Evolutionary conservation across 2,329 filamentous ascomycete species (phyloP).

Genomic region (Thelonectria blattea): DNA sequence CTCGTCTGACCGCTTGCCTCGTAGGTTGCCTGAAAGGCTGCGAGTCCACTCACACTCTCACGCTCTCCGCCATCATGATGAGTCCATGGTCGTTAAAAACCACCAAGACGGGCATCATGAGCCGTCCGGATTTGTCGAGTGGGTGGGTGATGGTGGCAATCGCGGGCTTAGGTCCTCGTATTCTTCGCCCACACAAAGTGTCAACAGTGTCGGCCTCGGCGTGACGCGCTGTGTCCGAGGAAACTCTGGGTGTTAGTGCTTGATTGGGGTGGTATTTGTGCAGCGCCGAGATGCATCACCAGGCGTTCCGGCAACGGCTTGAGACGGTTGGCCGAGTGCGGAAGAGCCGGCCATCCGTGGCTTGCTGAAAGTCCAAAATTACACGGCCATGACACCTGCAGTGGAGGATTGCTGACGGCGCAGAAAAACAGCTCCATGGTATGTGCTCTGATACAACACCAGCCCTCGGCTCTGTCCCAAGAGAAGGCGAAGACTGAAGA

Average conservation of each 20-base stretch:
- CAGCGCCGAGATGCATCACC: not conserved
- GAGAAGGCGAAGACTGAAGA: not conserved
- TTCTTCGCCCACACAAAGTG: conserved; percentile 6
- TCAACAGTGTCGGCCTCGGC: not conserved
- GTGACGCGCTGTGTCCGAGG: conserved; percentile 9
- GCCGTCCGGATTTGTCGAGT: not conserved
- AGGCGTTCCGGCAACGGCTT: not conserved
- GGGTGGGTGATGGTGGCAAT: not conserved
- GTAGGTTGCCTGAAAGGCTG: not conserved
- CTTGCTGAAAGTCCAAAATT: not conserved
- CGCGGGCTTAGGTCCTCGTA: conserved; percentile 12
- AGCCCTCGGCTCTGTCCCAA: not conserved
- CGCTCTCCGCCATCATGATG: not conserved
- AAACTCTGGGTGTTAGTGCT: not conserved
- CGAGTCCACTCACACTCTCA: conserved; percentile 15
- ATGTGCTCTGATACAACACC: not conserved
- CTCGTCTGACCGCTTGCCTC: conserved; percentile 7
- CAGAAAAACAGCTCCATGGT: not conserved
- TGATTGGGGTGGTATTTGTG: conserved; percentile 4
- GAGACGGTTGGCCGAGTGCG: not conserved
- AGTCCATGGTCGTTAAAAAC: not conserved
- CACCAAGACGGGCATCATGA: not conserved
- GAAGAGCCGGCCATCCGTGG: not conserved
- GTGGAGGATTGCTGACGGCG: not conserved
- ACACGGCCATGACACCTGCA: not conserved